phyloP scores from a whole-genome alignment of 2,329 filamentous ascomycete species.

The Calycina marina region DNA sequence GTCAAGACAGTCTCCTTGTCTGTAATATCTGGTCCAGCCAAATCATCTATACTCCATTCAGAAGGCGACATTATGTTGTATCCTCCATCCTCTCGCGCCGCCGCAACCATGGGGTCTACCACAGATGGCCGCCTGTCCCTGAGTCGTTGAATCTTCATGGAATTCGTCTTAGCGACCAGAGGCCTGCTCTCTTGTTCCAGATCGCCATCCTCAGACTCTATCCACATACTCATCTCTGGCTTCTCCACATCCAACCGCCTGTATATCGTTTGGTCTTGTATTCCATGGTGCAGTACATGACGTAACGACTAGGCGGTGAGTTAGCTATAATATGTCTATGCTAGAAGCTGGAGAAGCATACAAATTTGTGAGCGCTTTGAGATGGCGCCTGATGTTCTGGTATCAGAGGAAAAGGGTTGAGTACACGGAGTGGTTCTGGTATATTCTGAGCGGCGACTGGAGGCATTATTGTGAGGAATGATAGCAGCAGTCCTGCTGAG shows the following conservation, averaged over 20 bases:
- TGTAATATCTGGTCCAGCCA: slow-evolving; percentile 66
- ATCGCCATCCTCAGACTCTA: slow-evolving; percentile 44
- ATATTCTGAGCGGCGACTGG: slow-evolving; percentile 23
- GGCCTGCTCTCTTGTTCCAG: slow-evolving; percentile 34
- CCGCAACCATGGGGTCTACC: slow-evolving; percentile 65
- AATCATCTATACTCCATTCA: slow-evolving; percentile 67
- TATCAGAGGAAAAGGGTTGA: slow-evolving; percentile 19
- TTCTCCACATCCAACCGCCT: slow-evolving; percentile 55
- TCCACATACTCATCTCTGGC: slow-evolving; percentile 38
- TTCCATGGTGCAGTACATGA: slow-evolving; percentile 88
- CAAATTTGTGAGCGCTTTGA: slow-evolving; percentile 37
- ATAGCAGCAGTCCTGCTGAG: slow-evolving; percentile 38
- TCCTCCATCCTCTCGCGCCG: slow-evolving; percentile 53
- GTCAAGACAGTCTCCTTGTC: slow-evolving; percentile 74
- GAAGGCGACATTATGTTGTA: slow-evolving; percentile 53
- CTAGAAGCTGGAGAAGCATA: slow-evolving; percentile 19
- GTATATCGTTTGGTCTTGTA: slow-evolving; percentile 64
- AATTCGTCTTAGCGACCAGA: slow-evolving; percentile 47
- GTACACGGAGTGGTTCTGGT: slow-evolving; percentile 27
- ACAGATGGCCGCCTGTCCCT: slow-evolving; percentile 61
- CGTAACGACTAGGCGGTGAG: slow-evolving; percentile 43
- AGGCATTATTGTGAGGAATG: slow-evolving; percentile 45
- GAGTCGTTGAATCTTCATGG: slow-evolving; percentile 64
- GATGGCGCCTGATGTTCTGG: slow-evolving; percentile 33
- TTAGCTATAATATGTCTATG: slow-evolving; percentile 6